Conservation (phyloP, 2,329 filamentous ascomycete species). For the Phialophora chinensis region DNA sequence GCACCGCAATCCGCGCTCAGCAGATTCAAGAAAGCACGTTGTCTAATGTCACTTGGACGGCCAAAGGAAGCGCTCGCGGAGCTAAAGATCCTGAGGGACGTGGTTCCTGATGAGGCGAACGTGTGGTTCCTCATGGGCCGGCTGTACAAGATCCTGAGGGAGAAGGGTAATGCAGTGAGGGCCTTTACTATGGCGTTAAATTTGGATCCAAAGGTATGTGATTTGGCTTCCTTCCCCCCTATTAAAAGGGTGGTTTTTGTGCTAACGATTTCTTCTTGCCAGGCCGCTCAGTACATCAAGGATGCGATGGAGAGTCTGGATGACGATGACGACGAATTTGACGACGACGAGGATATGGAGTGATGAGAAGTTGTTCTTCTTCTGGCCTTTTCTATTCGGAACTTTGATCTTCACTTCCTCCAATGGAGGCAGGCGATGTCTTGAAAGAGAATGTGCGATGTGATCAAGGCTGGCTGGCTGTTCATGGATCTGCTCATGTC, state of each 20-base stretch:
- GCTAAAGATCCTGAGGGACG: constrained; percentile 83
- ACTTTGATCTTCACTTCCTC: neutral
- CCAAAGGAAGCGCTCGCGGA: constrained; percentile 78
- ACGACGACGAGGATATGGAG: constrained; percentile 58
- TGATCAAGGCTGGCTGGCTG: neutral
- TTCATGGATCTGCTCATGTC: constrained; percentile 1
- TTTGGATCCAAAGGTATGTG: constrained; percentile 87
- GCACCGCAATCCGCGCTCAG: constrained; percentile 82
- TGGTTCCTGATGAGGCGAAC: constrained; percentile 92
- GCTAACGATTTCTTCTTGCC: constrained; percentile 29
- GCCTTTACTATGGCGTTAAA: constrained; percentile 96
- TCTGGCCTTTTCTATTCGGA: neutral
- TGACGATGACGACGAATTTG: constrained; percentile 71
- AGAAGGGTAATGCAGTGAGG: constrained; percentile 77
- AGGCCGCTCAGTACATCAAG: constrained; percentile 94
- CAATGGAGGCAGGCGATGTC: neutral
- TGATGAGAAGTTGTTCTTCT: constrained; percentile 37
- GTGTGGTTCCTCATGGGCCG: constrained; percentile 90
- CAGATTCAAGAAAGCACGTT: constrained; percentile 90
- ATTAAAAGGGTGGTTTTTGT: neutral
- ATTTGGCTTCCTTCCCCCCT: neutral
- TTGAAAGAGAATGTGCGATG: neutral
- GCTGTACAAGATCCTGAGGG: constrained; percentile 63
- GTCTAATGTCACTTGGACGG: constrained; percentile 75
- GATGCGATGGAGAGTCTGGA: constrained; percentile 93